Percentiles rank a stretch among this genome's conserved stretches.
Conservation (phyloP, 2,329 filamentous ascomycete species). For the Dactylellina haptotyla region DNA sequence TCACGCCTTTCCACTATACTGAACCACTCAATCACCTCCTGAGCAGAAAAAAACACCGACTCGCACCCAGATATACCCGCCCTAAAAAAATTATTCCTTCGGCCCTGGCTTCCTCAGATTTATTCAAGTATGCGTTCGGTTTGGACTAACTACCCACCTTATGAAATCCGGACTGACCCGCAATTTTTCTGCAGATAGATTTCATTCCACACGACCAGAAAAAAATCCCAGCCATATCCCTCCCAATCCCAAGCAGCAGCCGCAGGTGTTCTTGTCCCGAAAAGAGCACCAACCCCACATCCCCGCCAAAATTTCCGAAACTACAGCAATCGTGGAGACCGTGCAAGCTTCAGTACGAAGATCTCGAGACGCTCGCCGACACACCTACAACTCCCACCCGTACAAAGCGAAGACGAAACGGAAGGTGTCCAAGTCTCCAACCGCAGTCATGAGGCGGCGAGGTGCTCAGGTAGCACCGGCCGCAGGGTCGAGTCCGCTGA, state of each 20-base stretch:
- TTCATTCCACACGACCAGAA: constrained; percentile 7
- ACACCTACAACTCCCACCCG: constrained; percentile 49
- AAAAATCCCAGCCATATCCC: constrained; percentile 5
- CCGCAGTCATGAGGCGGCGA: constrained; percentile 52
- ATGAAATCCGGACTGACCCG: background rate
- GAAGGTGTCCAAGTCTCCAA: constrained; percentile 42
- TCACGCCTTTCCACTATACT: background rate
- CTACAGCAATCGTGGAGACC: constrained; percentile 54
- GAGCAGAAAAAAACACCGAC: background rate
- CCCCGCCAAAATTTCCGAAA: constrained; percentile 51
- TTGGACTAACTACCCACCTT: background rate
- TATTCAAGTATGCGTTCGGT: background rate
- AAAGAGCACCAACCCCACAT: constrained; percentile 45
- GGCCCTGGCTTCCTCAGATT: background rate
- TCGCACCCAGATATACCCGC: background rate
- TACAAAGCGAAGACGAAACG: constrained; percentile 52
- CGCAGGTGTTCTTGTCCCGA: constrained; percentile 47
- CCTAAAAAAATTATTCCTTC: background rate
- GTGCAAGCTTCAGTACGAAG: constrained; percentile 52
- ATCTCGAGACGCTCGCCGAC: constrained; percentile 47
- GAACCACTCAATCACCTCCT: background rate
- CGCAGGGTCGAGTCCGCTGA: constrained; percentile 51
- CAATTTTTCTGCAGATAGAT: constrained; percentile 6
- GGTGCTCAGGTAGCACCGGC: constrained; percentile 52
- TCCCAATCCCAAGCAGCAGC: constrained; percentile 6